Conservation (phyloP, 2,329 filamentous ascomycete species). For the Sphaceloma murrayae region DNA sequence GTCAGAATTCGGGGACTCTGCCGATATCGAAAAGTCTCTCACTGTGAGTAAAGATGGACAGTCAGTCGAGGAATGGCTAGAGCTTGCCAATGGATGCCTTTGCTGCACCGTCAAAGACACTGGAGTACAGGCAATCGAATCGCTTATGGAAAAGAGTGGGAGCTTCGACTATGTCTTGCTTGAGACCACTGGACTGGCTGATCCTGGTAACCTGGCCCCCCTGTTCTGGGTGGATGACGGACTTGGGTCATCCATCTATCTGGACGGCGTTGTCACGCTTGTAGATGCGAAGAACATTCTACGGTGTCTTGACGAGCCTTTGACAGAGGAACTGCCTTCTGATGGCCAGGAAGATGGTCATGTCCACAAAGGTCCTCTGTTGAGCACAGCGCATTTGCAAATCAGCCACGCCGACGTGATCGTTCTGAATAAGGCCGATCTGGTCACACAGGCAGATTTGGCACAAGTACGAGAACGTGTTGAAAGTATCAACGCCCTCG, state of each 20-base stretch:
- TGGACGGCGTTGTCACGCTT: constrained; percentile 92
- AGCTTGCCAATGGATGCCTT: constrained; percentile 92
- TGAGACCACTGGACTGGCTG: constrained; percentile 89
- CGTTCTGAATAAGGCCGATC: constrained; percentile 85
- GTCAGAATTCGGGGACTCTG: constrained; percentile 40
- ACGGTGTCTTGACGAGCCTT: constrained; percentile 63
- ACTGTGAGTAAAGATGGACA: constrained; percentile 72
- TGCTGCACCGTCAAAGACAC: constrained; percentile 97
- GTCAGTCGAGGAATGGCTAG: constrained; percentile 86
- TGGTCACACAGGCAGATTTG: constrained; percentile 63
- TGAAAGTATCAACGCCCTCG: constrained; percentile 77
- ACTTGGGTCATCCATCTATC: constrained; percentile 85
- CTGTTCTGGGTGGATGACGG: constrained; percentile 98
- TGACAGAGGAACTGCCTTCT: constrained; percentile 24
- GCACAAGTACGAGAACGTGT: constrained; percentile 61
- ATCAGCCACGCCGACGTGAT: constrained; percentile 95
- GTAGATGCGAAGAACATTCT: constrained; percentile 93
- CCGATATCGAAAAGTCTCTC: constrained; percentile 91
- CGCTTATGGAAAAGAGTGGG: constrained; percentile 85
- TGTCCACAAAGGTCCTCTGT: constrained; percentile 49
- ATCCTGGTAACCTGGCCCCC: constrained; percentile 90
- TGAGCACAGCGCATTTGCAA: constrained; percentile 91
- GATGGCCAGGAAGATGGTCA: constrained; percentile 39
- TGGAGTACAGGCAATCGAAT: constrained; percentile 90
- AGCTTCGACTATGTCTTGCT: constrained; percentile 96